phyloP scores from a whole-genome alignment of 1,284 basidiomycete species.

The Cystobasidium pallidum region DNA sequence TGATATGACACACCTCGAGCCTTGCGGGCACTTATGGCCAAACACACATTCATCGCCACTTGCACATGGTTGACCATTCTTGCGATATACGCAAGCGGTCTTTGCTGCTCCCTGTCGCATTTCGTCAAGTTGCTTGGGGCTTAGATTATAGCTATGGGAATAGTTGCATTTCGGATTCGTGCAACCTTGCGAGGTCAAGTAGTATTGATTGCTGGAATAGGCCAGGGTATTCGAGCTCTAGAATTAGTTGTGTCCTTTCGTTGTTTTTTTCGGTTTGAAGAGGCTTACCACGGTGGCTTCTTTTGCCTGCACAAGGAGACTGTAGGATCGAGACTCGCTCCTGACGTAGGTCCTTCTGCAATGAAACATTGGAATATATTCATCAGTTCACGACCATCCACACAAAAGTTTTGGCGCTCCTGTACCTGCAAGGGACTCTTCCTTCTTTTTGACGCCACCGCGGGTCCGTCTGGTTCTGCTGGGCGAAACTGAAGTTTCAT shows the following conservation, averaged over 20 bases:
- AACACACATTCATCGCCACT: slow-evolving; percentile 44
- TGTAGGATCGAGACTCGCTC: slow-evolving; percentile 23
- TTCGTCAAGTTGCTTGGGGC: slow-evolving; percentile 33
- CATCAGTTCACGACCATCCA: too few relatives aligned
- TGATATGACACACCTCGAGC: slow-evolving; percentile 25
- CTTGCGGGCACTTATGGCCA: slow-evolving; percentile 42
- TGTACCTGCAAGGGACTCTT: slow-evolving; percentile 2
- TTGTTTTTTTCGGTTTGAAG: too few relatives aligned
- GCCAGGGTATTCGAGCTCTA: too few relatives aligned
- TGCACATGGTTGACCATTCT: slow-evolving; percentile 23
- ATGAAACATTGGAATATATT: too few relatives aligned
- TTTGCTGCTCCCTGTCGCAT: slow-evolving; percentile 36
- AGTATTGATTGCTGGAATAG: slow-evolving; percentile 30
- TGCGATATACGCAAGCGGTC: slow-evolving; percentile 36
- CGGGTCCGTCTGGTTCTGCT: slow-evolving; percentile 6
- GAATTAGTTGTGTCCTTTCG: too few relatives aligned
- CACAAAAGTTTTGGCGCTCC: not conserved
- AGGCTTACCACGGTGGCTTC: slow-evolving; percentile 39
- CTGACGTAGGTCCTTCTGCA: not conserved
- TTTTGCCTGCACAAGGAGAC: slow-evolving; percentile 41
- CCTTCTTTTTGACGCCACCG: slow-evolving; percentile 10
- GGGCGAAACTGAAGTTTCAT: slow-evolving; percentile 16
- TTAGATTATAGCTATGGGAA: slow-evolving; percentile 37
- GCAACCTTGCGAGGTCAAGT: slow-evolving; percentile 30
- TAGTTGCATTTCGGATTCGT: slow-evolving; percentile 42